Evolutionary conservation across 495 filamentous ascomycete genomes (phyloP), one percentile per base, ranked within the genome.

Genomic region (Articulospora tetracladia): DNA sequence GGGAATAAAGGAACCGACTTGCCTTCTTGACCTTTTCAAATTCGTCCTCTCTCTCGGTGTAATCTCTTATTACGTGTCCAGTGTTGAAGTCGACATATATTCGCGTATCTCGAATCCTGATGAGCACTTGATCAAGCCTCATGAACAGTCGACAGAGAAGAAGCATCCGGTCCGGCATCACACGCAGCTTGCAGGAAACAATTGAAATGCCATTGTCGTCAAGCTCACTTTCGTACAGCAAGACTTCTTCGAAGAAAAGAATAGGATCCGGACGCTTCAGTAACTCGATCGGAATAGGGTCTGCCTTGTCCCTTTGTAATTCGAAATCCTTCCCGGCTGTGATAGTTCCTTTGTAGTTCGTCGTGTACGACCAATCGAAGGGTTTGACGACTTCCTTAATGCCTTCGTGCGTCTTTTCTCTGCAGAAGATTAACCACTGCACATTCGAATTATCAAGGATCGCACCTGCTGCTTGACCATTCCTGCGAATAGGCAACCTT

Each of bases 291-390:
- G 94, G 93, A 52, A 98, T 96, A 47, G 78, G 75, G 34, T 74
- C 78, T 23, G 72, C 70, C n/a, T 80, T 82, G 22, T 76, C 72
- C 27, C 48, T 47, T 36, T 53, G 58, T 6, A 50, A 1, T 26
- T 62, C 30, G 32, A 68, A 68, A 23, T 36, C 25, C 26, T 60
- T 64, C 22, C 60, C 60, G 13, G 62, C 58, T 23, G 52, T 65
- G 1, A 83, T 74, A 15, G 86, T 90, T 24, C 94, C 94, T 54
- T 78, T 81, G 70, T 96, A 97, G 50, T 86, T 82, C 17, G 93
- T 96, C 55, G 80, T 92, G 72, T 97, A 98, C 39, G 91, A 96
- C 94, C 94, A 98, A 74, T 98, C 94, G 70, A 94, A 98, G 11
- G 93, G 92, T 71, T 92, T 91, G 19, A 98, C 90, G 19, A 97